Evolutionary conservation across 129 eudicot genomes (phyloP), one percentile per base, ranked within the genome.

Genomic region (Erigeron canadensis): DNA sequence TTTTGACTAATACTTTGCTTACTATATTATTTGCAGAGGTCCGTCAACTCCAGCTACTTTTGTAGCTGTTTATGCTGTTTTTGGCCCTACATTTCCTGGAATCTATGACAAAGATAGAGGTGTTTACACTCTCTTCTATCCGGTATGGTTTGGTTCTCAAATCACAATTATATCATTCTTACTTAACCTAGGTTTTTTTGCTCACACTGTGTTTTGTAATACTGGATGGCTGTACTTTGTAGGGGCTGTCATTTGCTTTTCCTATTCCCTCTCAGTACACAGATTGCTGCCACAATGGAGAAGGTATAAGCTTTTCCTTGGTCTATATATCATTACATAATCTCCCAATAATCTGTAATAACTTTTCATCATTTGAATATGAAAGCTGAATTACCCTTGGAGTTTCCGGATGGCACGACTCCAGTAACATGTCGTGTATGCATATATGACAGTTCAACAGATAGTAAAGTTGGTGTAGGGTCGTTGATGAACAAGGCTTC

Each of bases 61-160:
- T 77, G 87, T 89, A 40, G 97, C 95, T 47, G 93, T 94, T 10
- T 94, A 94, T 84, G 87, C 91, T 10, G 87, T 87, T 54, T 94
- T 94, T 65, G 98, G 98, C 72, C 98, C 96, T 8, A 94, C 98
- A 43, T 94, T 79, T 82, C 98, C 95, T 53, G 98, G 98, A 80
- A 87, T 82, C 13, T 87, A 89, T 71, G 98, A 94, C 82, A 84
- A 87, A 78, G 92, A 87, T 5, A 85, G 97, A 82, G 91, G 91
- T 12, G 84, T 89, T 28, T 94, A 94, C 86, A 82, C 95, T 41
- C 85, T 94, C 21, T 86, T 89, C 64, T 94, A 94, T 77, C 96
- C 97, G 8, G 99, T 94, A 86, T 18, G 84, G 60, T 70, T 23
- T 56, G 40, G 41, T 44, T 70, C 19, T 65, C 79, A 53, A 43